A percentile compares a stretch with the other conserved stretches of the same genome.
These are phyloP conservation scores for Pseudocercospora cruenta DNA, from an alignment of 2,329 filamentous ascomycete species.

Conservation along the genomic window DNA sequence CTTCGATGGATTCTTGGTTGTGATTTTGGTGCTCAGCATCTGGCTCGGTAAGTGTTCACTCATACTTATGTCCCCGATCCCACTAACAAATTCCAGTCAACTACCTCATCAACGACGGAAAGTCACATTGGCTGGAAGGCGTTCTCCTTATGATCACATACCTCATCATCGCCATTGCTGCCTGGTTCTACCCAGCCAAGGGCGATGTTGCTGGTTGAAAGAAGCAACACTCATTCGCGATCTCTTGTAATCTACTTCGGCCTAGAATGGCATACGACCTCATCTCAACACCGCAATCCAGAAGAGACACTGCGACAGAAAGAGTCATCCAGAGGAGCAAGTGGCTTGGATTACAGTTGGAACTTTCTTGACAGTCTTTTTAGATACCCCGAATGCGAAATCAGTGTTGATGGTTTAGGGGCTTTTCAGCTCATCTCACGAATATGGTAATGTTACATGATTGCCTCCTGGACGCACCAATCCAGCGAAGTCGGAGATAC, in stretches of 20 bases:
- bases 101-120: constrained; percentile 60
- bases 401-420: background rate
- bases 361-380: background rate
- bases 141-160: constrained; percentile 56
- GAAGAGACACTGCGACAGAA: background rate
- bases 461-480: no score
- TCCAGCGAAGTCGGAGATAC: no score
- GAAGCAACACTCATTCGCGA: background rate
- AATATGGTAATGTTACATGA: background rate
- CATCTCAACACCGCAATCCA: background rate
- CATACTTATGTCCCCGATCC: background rate
- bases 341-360: background rate
- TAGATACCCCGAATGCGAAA: constrained; percentile 11
- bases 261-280: background rate
- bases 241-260: background rate
- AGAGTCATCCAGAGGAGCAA: background rate
- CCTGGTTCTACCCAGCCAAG: constrained; percentile 52
- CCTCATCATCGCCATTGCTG: constrained; percentile 64
- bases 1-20: constrained; percentile 88
- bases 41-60: constrained; percentile 38
- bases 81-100: constrained; percentile 48
- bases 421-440: background rate
- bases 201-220: constrained; percentile 26
- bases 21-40: constrained; percentile 60
- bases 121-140: constrained; percentile 61